Base-by-base conservation (phyloP, 2,329 filamentous ascomycete genomes). In the Xylaria sp. region DNA sequence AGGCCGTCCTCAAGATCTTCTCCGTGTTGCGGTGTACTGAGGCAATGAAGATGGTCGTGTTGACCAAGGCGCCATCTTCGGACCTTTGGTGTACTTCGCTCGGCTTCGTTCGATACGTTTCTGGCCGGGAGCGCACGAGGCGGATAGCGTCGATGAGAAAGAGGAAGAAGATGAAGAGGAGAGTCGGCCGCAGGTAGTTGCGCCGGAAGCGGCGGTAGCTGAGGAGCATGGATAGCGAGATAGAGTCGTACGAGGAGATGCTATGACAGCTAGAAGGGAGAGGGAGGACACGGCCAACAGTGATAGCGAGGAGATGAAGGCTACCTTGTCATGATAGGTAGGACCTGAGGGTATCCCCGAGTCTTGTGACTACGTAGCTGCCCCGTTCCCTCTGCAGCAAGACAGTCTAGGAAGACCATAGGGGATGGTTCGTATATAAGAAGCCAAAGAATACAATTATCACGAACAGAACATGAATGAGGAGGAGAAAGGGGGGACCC, bases 21-120 rank as follows among this genome's bases (percentile, higher is more conserved):
- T 89, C 89, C 64, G 87, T 89, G 73, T 91, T 92, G 83, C 89
- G 91, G 75, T 92, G 89, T 60, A 90, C 85, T 48, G 87, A 88
- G 15, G 88, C 87, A 60, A 93, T 90, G 79, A 86, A 93, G 70
- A 92, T 84, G 12, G 77, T 78, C 10, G 76, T 73, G 52, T 80
- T 67, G 10, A 58, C 34, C 9, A 53, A 70, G 41, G 67, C 67
- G 30, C 60, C 62, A 57, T 70, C 63, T 28, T 56, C 71, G 23
- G 62, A 74, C 65, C 60, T 72, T 60, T 66, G 68, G 46, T 70
- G 72, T 59, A 71, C 45, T 61, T 72, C 60, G 64, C 30, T 56
- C 52, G 71, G 61, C n/a, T 73, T 68, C 30, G 75, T 69, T 61
- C 76, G 74, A 60, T 75, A 70, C 23, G 78, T 79, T 48, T 73